Evolutionary conservation across 257 asterid genomes (phyloP), one percentile per base, ranked within the genome.

Genomic region (Solanum gracilifrons): DNA sequence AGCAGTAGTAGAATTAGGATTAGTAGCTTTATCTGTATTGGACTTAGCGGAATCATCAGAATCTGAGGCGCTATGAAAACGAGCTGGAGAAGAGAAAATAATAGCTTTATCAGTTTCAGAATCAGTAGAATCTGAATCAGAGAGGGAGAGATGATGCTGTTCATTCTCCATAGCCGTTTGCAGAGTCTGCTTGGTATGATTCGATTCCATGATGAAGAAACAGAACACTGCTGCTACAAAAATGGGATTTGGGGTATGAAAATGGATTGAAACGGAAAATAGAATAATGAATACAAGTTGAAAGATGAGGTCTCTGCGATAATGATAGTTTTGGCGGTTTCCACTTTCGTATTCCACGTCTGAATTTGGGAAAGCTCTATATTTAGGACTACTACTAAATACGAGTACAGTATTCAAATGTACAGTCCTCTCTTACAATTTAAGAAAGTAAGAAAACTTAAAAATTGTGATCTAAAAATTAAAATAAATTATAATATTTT

Each of bases 271-370:
- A 74, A 51, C 1, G 1, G 66, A 46, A 27, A 72, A 23, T 25
- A 72, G 33, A 43, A 13, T 72, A 75, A 32, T 69, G 33, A 72
- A 85, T 39, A 32, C 23, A 37, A 73, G 62, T 64, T 46, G 46
- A 85, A 85, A 31, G 87, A 31, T 43, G 87, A 82, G 64, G 87
- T 87, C 51, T 75, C 33, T 77, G 33, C 31, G 88, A 73, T 83
- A 13, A 43, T 25, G 86, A 76, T 73, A 73, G 90, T 86, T 87
- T 73, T 46, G 87, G 83, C 85, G 36, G 87, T 89, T 86, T 73
- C 51, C 43, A 69, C 60, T 87, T 83, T 64, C 32, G 76, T 80
- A 29, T 69, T 80, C 66, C 60, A 16, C 27, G 13, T 27, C 85
- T 43, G 37, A 79, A 25, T 43, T 79, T 72, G 64, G 6, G 83